Evolutionary conservation across 2,329 filamentous ascomycete species (phyloP).

Genomic region (Lecanosticta acicola): DNA sequence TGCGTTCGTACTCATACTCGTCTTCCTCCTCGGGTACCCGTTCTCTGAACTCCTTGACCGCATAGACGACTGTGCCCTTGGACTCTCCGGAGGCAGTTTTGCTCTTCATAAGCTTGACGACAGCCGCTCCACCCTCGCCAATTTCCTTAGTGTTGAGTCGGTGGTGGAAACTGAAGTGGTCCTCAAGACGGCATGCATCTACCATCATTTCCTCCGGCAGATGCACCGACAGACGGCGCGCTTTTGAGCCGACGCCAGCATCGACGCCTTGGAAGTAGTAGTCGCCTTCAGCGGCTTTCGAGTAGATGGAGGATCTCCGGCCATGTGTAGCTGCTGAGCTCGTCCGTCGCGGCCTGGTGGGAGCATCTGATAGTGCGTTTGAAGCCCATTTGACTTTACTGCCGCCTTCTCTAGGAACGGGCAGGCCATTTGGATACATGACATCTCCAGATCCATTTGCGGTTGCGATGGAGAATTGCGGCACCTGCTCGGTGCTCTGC

Average conservation of each 20-base stretch:
- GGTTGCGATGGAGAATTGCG: not conserved
- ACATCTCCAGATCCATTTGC: constrained; percentile 4
- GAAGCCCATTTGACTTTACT: constrained; percentile 23
- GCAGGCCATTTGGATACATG: constrained; percentile 16
- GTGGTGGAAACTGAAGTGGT: constrained; percentile 56
- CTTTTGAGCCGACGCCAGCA: constrained; percentile 32
- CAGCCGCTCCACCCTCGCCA: constrained; percentile 76
- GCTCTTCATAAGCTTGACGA: constrained; percentile 72
- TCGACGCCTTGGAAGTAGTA: constrained; percentile 28
- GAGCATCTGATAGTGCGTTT: constrained; percentile 5
- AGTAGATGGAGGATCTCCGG: constrained; percentile 30
- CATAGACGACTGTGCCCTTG: constrained; percentile 56
- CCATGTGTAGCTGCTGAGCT: constrained; percentile 26
- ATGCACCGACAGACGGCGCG: constrained; percentile 29
- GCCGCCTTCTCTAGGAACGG: constrained; percentile 10
- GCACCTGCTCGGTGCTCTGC: not conserved
- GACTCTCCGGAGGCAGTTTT: constrained; percentile 51
- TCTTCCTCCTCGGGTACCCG: constrained; percentile 61
- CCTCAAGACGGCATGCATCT: constrained; percentile 40
- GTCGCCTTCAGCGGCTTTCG: constrained; percentile 24
- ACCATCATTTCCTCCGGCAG: constrained; percentile 29
- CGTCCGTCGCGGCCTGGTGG: constrained; percentile 18
- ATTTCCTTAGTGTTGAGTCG: constrained; percentile 68
- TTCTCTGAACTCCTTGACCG: constrained; percentile 81
- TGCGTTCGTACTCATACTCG: constrained; percentile 71